Evolutionary conservation across 495 filamentous ascomycete species (phyloP).

Genomic region (Geoglossum glabrum): DNA sequence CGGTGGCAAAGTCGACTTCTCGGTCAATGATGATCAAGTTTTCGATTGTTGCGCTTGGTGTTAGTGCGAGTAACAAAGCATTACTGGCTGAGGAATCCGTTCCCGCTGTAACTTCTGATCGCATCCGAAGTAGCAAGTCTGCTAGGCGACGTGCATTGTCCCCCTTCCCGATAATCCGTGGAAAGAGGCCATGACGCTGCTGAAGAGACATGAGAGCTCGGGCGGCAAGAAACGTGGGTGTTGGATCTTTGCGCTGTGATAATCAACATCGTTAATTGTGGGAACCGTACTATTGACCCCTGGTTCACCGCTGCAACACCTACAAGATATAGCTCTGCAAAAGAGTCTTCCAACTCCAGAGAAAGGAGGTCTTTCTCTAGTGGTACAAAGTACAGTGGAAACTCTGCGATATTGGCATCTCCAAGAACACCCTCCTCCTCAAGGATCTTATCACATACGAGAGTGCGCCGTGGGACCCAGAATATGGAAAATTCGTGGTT

Average conservation of each 20-base stretch:
- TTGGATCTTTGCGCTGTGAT: constrained; percentile 64
- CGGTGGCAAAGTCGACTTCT: constrained; percentile 80
- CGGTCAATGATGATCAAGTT: constrained; percentile 88
- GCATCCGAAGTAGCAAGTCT: constrained; percentile 81
- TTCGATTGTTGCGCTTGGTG: constrained; percentile 77
- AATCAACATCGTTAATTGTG: not conserved
- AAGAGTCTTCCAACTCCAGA: constrained; percentile 70
- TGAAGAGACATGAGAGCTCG: constrained; percentile 92
- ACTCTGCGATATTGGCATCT: constrained; percentile 71
- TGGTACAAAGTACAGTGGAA: constrained; percentile 75
- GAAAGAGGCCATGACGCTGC: constrained; percentile 79
- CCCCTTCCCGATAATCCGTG: constrained; percentile 88
- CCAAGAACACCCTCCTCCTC: constrained; percentile 88
- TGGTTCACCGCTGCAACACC: not conserved
- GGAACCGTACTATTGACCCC: not conserved
- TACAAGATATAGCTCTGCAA: constrained; percentile 64
- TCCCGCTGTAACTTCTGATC: constrained; percentile 66
- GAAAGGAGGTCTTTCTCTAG: constrained; percentile 83
- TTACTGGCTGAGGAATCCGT: constrained; percentile 40
- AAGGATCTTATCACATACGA: constrained; percentile 76
- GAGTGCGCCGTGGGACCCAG: constrained; percentile 78
- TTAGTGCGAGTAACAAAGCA: constrained; percentile 41
- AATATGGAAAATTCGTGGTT: constrained; percentile 92
- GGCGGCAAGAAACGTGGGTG: constrained; percentile 66
- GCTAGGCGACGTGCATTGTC: constrained; percentile 78